Evolutionary conservation across 164 flowering plant genomes (phyloP).

Genomic region (Umbellularia californica): DNA sequence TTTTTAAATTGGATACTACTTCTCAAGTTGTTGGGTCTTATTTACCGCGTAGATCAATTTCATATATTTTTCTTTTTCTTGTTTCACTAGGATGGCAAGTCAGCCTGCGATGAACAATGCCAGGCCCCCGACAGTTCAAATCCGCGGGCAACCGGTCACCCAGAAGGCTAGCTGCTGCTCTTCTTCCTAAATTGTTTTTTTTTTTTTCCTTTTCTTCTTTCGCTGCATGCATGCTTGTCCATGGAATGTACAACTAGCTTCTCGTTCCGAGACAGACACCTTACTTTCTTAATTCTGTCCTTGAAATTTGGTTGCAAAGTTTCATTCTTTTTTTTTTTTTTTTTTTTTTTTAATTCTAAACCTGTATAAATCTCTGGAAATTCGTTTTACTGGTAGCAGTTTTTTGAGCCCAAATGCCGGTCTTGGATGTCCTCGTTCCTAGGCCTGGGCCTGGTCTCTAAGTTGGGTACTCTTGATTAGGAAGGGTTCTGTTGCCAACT

Average conservation of each 20-base stretch:
- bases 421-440: no score
- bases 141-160: slow-evolving; percentile 74
- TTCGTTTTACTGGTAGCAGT: no score
- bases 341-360: slow-evolving; percentile 12
- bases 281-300: neutral
- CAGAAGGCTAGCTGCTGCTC: slow-evolving; percentile 50
- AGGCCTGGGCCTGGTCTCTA: no score
- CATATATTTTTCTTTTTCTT: neutral
- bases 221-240: neutral
- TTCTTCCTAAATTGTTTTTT: slow-evolving; percentile 5
- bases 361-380: slow-evolving; percentile 21
- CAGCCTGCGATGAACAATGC: slow-evolving; percentile 71
- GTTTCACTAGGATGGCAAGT: slow-evolving; percentile 68
- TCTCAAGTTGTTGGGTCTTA: neutral
- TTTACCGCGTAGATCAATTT: neutral
- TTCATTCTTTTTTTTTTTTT: slow-evolving; percentile 12
- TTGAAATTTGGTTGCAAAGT: slow-evolving; percentile 6
- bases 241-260: slow-evolving; percentile 22
- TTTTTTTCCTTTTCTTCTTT: no score
- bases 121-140: slow-evolving; percentile 76
- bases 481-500: no score
- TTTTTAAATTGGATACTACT: neutral
- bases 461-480: no score
- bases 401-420: no score
- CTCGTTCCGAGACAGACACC: no score